Percentiles rank a stretch among this genome's conserved stretches.
phyloP scores from a whole-genome alignment of 2,329 filamentous ascomycete species.

The Colletotrichum brevisporum region DNA sequence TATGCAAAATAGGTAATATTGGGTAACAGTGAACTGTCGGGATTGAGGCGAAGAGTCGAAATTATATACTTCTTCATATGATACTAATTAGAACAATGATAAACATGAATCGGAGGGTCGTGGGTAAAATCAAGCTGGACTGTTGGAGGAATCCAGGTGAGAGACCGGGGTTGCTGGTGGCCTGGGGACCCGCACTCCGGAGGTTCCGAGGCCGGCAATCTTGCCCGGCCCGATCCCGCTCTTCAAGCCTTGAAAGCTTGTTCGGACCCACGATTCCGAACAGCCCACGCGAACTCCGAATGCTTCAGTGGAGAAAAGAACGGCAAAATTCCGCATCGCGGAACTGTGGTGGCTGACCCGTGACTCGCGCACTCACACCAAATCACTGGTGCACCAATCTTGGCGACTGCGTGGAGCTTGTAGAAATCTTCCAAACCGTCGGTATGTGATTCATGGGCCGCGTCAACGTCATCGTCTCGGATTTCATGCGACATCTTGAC shows the following conservation, averaged over 20 bases:
- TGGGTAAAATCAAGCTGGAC: no score
- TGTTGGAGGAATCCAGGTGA: background rate
- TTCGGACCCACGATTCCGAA: conserved; percentile 10
- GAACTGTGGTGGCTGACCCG: conserved; percentile 12
- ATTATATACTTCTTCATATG: no score
- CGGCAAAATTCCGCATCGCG: conserved; percentile 30
- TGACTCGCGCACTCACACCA: conserved; percentile 22
- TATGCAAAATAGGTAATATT: no score
- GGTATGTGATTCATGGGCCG: background rate
- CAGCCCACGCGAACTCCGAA: background rate
- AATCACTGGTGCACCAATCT: conserved; percentile 22
- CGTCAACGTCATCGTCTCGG: conserved; percentile 1
- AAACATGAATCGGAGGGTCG: no score
- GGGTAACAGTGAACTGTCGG: no score
- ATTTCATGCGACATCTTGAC: background rate
- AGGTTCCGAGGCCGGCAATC: background rate
- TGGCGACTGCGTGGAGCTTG: conserved; percentile 21
- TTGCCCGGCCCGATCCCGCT: conserved; percentile 16
- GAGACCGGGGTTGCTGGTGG: background rate
- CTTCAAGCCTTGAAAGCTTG: background rate
- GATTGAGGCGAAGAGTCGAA: no score
- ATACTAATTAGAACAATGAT: no score
- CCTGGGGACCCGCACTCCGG: background rate
- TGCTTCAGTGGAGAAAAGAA: background rate
- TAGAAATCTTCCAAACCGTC: conserved; percentile 18